Base-by-base conservation (phyloP, 2,329 filamentous ascomycete species). In the Rutstroemia sp. region DNA sequence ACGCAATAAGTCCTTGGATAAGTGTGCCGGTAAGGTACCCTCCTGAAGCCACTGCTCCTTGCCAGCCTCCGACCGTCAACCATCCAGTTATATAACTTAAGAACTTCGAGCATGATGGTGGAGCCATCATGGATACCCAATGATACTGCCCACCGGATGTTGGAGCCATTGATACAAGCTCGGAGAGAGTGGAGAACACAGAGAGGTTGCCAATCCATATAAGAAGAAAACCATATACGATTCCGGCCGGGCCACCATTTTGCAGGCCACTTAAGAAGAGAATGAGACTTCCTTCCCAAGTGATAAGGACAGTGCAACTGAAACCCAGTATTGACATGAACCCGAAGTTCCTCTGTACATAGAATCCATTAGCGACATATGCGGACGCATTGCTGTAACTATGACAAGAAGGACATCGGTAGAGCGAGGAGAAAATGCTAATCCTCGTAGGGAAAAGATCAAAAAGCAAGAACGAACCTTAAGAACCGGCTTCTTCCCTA, bases 131-230 rank as follows among this genome's bases (percentile, higher is more conserved):
- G 0, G 73, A 78, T 0, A 80, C 77, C 78, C 78, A 34, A 34
- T 34, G 30, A 12, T 34, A 82, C 60, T 82, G 79, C 2, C 80
- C 79, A 14, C 79, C 80, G 1, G 75, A 74, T 0, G 78, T 82
- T 0, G 80, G 80, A 2, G 78, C 78, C 73, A 61, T 63, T 12
- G 37, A 51, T 27, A 39, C 47, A 3, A 54, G 21, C 4, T 39
- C 54, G 0, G 48, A 46, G 8, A 52, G 34, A 0, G 54, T 57
- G 2, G 55, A 54, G 21, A 63, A 64, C 2, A 60, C 57, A 8
- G 56, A 54, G 1, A 62, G 17, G 9, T 49, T 58, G 8, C 71
- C 70, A 30, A 67, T 52, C 59, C 67, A 66, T 25, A 63, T 64
- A 1, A 68, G 60, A 0, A 73, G 46, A 51, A 64, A 73, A 6